These are phyloP conservation scores for Funneliformis geosporum DNA, from an alignment of 192 early-diverging fungal genomes.

Conservation along the genomic window DNA sequence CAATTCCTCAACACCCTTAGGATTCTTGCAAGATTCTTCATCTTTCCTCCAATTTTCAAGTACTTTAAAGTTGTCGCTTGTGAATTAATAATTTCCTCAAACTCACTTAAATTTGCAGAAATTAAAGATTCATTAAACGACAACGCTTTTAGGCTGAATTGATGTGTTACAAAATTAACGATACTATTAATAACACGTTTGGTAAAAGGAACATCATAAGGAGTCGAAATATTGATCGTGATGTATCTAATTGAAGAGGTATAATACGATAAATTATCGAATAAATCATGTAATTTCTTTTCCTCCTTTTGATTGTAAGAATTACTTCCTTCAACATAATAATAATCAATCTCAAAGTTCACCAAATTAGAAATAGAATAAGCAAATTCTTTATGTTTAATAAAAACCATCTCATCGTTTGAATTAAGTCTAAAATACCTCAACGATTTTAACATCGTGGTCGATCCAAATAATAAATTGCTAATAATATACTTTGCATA, in stretches of 20 bases:
- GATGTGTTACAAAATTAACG: background rate
- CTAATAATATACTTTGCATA: background rate
- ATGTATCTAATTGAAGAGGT: background rate
- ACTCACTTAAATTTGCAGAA: background rate
- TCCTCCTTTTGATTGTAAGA: background rate
- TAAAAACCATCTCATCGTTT: background rate
- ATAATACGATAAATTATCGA: background rate
- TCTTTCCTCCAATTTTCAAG: background rate
- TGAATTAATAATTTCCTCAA: background rate
- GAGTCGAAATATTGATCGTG: background rate
- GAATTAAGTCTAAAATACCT: background rate
- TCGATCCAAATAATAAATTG: background rate
- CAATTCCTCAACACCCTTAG: background rate
- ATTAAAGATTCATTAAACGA: background rate
- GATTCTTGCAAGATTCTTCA: background rate
- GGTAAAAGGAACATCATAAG: background rate
- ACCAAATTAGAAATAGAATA: background rate
- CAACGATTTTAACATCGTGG: background rate
- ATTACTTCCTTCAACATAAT: background rate
- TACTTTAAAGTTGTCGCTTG: background rate
- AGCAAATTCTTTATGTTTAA: background rate
- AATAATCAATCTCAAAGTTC: background rate
- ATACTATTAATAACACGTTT: background rate
- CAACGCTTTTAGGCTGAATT: background rate
- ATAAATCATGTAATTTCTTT: background rate